Evolutionary conservation across 2,329 filamentous ascomycete genomes (phyloP), one percentile per base, ranked within the genome.

Genomic region (Bipolaris oryzae): DNA sequence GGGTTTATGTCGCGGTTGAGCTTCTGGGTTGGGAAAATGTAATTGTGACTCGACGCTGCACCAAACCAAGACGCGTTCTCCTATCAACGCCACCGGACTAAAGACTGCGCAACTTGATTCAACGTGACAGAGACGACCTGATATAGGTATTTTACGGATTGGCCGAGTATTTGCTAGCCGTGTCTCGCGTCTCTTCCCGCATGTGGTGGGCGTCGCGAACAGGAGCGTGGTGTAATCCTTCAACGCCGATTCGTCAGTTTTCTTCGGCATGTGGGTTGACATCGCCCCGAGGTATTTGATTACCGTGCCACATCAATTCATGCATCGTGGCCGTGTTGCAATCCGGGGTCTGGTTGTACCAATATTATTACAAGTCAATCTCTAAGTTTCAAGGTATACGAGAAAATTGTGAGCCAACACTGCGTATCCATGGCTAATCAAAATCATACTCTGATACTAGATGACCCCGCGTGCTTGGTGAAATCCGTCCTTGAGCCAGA

Each of bases 181-280:
- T 33, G 11, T 42, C 41, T 23, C 47, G 53, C 47, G n/a, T 43
- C 43, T 34, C 35, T 39, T 35, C 50, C 44, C 35, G 34, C 20
- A 31, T 49, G 31, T 21, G 39, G 50, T 41, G 18, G 34, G 7
- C 7, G 43, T 37, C 42, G 46, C 47, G 35, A 41, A 41, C 2
- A 39, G 33, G 25, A 34, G 18, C 28, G 37, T 55, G 53, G 53
- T 45, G 44, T 49, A 39, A 57, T 49, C 39, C 33, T 23, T 13
- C 20, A 34, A 47, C n/a, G 42, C 45, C 45, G 33, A 37, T 47
- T 37, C 21, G 33, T 21, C 33, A 28, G 25, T 38, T 46, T 41
- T 5, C 6, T 16, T 37, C 25, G 28, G 43, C 43, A 33, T 44
- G 53, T 45, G 23, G n/a, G 39, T 34, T 25, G 49, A 16, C 25